A percentile compares a stretch with the other conserved stretches of the same genome.
Conservation (phyloP, 139 green algal genomes). For the Tetraselmis chui region DNA sequence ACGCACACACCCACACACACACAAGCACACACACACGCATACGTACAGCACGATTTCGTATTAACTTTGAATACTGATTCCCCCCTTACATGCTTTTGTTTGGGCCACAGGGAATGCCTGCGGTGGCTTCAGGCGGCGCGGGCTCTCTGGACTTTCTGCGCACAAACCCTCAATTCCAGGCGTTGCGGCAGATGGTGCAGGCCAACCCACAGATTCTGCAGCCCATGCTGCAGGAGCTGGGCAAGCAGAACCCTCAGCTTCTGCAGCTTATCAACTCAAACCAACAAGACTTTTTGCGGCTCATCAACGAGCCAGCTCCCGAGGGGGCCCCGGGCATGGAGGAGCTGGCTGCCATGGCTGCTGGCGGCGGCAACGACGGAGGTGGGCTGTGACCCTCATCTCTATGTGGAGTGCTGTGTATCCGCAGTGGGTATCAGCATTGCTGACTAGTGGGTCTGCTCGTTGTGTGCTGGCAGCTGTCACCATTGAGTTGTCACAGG, state of each 20-base stretch:
- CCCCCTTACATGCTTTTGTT: too few species aligned
- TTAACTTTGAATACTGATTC: too few species aligned
- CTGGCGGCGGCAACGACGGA: slow-evolving; percentile 13
- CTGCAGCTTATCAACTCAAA: slow-evolving; percentile 73
- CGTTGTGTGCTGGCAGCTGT: too few species aligned
- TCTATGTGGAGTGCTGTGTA: slow-evolving; percentile 2
- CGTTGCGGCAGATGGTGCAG: slow-evolving; percentile 79
- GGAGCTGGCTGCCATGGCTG: slow-evolving; percentile 31
- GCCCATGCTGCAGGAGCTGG: slow-evolving; percentile 85
- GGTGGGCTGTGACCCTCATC: too few species aligned
- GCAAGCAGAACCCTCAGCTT: slow-evolving; percentile 56
- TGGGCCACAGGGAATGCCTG: slow-evolving; percentile 28
- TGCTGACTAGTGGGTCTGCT: too few species aligned
- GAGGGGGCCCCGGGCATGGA: slow-evolving; percentile 19
- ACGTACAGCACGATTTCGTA: too few species aligned
- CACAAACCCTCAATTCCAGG: slow-evolving; percentile 74
- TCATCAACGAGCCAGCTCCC: slow-evolving; percentile 76
- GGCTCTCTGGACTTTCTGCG: slow-evolving; percentile 76
- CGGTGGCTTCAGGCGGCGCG: slow-evolving; percentile 24
- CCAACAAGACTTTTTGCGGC: slow-evolving; percentile 80
- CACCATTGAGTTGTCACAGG: slow-evolving; percentile 60
- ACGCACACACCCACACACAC: too few species aligned
- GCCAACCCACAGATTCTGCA: slow-evolving; percentile 84
- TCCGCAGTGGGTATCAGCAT: too few species aligned
- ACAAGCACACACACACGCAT: too few species aligned